Evolutionary conservation across 1,284 basidiomycete species (phyloP), one percentile per base, ranked within the genome.

Genomic region (Nidula niveotomentosa): DNA sequence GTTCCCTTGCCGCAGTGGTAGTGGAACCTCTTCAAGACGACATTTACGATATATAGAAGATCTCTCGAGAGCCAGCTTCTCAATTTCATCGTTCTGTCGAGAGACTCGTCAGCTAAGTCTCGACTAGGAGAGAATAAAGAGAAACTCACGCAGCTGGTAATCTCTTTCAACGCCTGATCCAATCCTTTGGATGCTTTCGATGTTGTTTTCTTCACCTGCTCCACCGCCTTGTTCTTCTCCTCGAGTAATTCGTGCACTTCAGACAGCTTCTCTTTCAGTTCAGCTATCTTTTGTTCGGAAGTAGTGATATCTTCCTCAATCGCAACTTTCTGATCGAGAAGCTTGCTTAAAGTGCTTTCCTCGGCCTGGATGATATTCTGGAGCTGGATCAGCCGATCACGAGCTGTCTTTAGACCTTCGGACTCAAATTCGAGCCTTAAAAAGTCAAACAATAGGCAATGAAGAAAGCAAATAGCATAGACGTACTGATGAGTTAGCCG

Each of bases 81-180:
- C 94, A 57, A 98, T 98, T 65, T 95, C 90, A 68, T 96, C 94
- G 64, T 96, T 97, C 92, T 94, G 62, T 18, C 37, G 43, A 58
- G 52, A 48, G n/a, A 52, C 33, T 36, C 34, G 17, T 51, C 35
- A 47, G 23, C 34, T 33, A 8, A 47, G 35, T 6, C 7, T 23
- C 5, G 23, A 23, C 23, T 23, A 23, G 5, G 44, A 41, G 33
- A 45, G 9, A n/a, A 33, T 4, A 34, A 17, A 39, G 50, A 41
- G 3, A 8, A 13, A 70, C 80, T 57, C 58, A 88, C 93, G 74
- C 86, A 90, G 13, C 76, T 76, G 0, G 91, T 86, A 54, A 98
- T 94, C 68, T 98, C 95, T 72, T 98, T 98, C 59, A 95, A 69
- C 1, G 88, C 86, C 59, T 90, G 86, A 66, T 99, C 96, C 36